phyloP scores from a whole-genome alignment of 495 filamentous ascomycete species.

The Talaromyces thailandensis region DNA sequence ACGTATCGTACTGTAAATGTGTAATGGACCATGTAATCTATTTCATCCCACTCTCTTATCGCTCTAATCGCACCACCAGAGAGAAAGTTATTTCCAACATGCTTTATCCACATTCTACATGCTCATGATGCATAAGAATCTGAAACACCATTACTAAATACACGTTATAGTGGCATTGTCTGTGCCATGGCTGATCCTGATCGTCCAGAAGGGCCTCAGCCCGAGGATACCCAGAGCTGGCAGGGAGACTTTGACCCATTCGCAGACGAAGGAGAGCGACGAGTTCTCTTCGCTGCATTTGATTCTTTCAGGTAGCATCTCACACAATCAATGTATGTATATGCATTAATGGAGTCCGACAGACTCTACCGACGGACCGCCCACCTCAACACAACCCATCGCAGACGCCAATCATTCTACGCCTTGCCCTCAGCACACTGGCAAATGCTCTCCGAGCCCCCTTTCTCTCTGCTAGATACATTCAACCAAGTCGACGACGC shows the following conservation, averaged over 20 bases:
- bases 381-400: slow-evolving; percentile 81
- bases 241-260: slow-evolving; percentile 50
- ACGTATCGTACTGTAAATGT: not conserved
- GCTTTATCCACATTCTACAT: not conserved
- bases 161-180: not conserved
- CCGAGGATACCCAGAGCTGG: slow-evolving; percentile 35
- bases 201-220: not conserved
- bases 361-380: slow-evolving; percentile 79
- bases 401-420: slow-evolving; percentile 84
- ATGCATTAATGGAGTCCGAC: not conserved
- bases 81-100: not conserved
- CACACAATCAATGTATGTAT: slow-evolving; percentile 41
- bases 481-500: slow-evolving; percentile 74
- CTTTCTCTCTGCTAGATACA: slow-evolving; percentile 72
- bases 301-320: slow-evolving; percentile 86
- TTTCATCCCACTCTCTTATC: not conserved
- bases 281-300: slow-evolving; percentile 65
- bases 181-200: not conserved
- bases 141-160: not conserved
- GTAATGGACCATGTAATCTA: not conserved
- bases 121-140: not conserved
- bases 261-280: slow-evolving; percentile 63
- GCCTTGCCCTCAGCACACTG: slow-evolving; percentile 76
- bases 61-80: not conserved
- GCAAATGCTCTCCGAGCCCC: slow-evolving; percentile 66